Conservation (phyloP, 2,329 filamentous ascomycete genomes). For the Pseudocercospora fijiensis region DNA sequence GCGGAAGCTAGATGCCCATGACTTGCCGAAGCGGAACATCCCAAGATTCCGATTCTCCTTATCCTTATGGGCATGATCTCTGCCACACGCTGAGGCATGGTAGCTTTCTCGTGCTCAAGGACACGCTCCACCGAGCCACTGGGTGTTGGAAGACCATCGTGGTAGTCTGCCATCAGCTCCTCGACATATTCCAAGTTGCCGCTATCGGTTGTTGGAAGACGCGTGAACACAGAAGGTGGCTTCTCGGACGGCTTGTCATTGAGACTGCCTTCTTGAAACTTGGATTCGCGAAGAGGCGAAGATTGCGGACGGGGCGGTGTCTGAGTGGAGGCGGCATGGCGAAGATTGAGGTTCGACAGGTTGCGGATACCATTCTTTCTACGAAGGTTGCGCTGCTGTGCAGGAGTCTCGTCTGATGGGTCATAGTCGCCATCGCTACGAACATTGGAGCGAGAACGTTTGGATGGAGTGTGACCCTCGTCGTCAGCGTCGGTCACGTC, state of each 20-base stretch:
- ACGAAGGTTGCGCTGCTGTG: conserved; percentile 33
- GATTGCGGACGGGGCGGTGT: conserved; percentile 24
- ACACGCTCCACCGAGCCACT: conserved; percentile 22
- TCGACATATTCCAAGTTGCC: conserved; percentile 38
- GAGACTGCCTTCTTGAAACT: conserved; percentile 78
- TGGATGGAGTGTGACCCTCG: conserved; percentile 31
- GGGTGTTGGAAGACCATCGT: conserved; percentile 27
- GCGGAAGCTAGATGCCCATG: conserved; percentile 55
- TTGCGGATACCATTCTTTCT: conserved; percentile 38
- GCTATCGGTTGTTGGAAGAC: conserved; percentile 35
- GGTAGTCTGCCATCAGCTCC: conserved; percentile 43
- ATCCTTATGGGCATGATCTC: conserved; percentile 29
- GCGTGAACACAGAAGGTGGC: conserved; percentile 68
- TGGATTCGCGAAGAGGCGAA: conserved; percentile 56
- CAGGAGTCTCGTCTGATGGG: conserved; percentile 29
- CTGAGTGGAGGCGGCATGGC: conserved; percentile 32
- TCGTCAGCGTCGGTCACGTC: conserved; percentile 21
- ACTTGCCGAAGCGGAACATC: conserved; percentile 57
- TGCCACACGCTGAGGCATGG: conserved; percentile 23
- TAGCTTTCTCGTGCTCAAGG: conserved; percentile 26
- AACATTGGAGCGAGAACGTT: conserved; percentile 31
- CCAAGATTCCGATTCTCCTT: conserved; percentile 43
- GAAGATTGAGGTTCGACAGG: conserved; percentile 38
- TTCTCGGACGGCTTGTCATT: conserved; percentile 71
- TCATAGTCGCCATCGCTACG: conserved; percentile 22